Evolutionary conservation across 768 basidiomycete genomes (phyloP).

Genomic region (Phylloporus rhodoxanthus): DNA sequence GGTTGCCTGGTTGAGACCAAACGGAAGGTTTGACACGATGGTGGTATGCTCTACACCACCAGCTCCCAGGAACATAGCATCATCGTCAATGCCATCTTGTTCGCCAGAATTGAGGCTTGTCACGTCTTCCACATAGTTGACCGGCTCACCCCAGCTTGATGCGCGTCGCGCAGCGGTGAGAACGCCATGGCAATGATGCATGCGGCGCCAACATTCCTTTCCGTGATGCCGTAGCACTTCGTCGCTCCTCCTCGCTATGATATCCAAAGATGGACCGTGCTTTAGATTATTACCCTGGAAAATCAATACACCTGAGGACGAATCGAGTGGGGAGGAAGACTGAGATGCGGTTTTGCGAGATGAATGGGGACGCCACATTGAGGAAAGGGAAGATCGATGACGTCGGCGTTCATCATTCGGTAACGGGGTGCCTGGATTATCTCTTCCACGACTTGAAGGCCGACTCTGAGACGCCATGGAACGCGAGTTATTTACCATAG

Average conservation of each 20-base stretch:
- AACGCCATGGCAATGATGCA: conserved; percentile 23
- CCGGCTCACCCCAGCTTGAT: conserved; percentile 58
- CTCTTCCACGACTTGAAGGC: conserved; percentile 23
- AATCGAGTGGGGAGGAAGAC: conserved; percentile 29
- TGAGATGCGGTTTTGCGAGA: conserved; percentile 23
- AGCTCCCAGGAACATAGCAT: conserved; percentile 49
- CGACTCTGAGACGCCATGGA: conserved; percentile 23
- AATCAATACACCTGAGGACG: conserved; percentile 29
- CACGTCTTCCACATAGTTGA: conserved; percentile 38
- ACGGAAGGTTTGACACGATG: conserved; percentile 31
- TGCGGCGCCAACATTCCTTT: conserved; percentile 21
- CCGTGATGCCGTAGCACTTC: conserved; percentile 37
- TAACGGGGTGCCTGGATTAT: conserved; percentile 17
- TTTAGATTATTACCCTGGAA: conserved; percentile 19
- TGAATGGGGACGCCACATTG: conserved; percentile 22
- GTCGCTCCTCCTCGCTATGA: conserved; percentile 36
- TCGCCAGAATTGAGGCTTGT: conserved; percentile 42
- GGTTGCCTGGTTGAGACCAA: conserved; percentile 26
- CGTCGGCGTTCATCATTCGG: conserved; percentile 20
- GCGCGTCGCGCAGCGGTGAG: conserved; percentile 50
- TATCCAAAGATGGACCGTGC: conserved; percentile 16
- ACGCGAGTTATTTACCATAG: conserved; percentile 10
- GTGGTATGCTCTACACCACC: conserved; percentile 37
- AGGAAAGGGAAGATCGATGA: conserved; percentile 29
- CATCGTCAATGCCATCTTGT: conserved; percentile 43